Evolutionary conservation across 306 rosid species (phyloP).

Genomic region (Neltuma alba): DNA sequence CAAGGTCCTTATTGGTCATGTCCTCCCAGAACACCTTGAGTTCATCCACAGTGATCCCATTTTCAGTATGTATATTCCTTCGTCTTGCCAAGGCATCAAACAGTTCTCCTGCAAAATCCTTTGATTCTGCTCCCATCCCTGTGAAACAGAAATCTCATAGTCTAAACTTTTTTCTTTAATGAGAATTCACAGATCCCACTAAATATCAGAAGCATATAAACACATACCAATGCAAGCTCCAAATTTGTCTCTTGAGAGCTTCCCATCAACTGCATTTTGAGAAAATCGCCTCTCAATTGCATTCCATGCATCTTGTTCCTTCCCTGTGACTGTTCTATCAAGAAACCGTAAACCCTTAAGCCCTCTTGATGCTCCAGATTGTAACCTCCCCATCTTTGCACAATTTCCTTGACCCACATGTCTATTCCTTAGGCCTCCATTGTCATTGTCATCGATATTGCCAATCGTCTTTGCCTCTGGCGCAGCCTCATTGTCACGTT

Average conservation of each 20-base stretch:
- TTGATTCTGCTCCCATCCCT: constrained; percentile 92
- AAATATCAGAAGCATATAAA: background rate
- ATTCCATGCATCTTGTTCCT: constrained; percentile 77
- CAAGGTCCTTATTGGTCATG: constrained; percentile 70
- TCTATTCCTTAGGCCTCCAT: constrained; percentile 39
- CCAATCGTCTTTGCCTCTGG: background rate
- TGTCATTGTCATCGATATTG: background rate
- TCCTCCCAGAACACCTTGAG: constrained; percentile 81
- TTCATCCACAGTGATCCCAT: constrained; percentile 59
- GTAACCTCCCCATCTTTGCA: constrained; percentile 33
- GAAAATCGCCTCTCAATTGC: constrained; percentile 58
- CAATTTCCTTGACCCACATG: constrained; percentile 26
- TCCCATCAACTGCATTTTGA: constrained; percentile 50
- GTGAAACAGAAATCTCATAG: constrained; percentile 29
- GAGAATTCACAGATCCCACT: background rate
- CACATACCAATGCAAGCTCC: constrained; percentile 76
- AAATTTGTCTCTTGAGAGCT: constrained; percentile 69
- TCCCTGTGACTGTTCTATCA: constrained; percentile 66
- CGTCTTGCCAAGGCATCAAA: constrained; percentile 78
- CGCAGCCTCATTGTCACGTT: constrained; percentile 22
- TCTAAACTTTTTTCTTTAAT: background rate
- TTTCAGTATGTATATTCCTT: constrained; percentile 37
- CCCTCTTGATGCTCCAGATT: constrained; percentile 69
- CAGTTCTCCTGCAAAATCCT: constrained; percentile 81
- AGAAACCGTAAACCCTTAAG: constrained; percentile 76